Evolutionary conservation across 2,329 filamentous ascomycete genomes (phyloP).

Genomic region (Colletotrichum sojae): DNA sequence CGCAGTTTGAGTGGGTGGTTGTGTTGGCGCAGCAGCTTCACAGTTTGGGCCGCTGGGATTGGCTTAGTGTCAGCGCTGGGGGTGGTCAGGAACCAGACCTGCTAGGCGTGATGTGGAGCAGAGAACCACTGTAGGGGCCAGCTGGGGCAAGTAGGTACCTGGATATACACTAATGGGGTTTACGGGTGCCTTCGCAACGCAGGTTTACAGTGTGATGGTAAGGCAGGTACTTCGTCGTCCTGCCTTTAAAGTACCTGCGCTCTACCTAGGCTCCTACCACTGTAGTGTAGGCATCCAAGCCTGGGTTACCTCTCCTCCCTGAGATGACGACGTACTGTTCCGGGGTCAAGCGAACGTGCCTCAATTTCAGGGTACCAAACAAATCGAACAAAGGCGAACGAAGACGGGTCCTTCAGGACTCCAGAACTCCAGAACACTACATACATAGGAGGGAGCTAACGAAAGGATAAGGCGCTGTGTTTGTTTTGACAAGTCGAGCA

Average conservation of each 20-base stretch:
- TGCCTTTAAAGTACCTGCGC: background rate
- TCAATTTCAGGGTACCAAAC: background rate
- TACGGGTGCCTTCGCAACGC: background rate
- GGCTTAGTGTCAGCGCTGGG: slow-evolving; percentile 8
- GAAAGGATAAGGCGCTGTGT: background rate
- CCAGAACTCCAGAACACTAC: background rate
- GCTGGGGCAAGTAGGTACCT: slow-evolving; percentile 2
- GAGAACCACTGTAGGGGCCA: slow-evolving; percentile 14
- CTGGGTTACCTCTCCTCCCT: background rate
- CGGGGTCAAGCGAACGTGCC: background rate
- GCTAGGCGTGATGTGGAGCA: background rate
- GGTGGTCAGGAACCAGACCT: background rate
- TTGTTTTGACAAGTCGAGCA: background rate
- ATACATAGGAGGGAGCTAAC: background rate
- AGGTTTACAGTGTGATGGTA: background rate
- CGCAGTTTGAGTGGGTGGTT: slow-evolving; percentile 21
- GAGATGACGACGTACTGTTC: background rate
- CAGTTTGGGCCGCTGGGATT: slow-evolving; percentile 23
- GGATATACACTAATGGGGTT: slow-evolving; percentile 4
- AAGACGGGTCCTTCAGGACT: background rate
- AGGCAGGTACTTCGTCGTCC: background rate
- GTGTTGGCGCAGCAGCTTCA: slow-evolving; percentile 37
- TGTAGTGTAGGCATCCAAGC: too few relatives aligned
- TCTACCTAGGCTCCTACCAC: too few relatives aligned
- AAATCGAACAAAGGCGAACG: background rate